phyloP scores from a whole-genome alignment of 305 asterid genomes.

The Solanum hybrid region DNA sequence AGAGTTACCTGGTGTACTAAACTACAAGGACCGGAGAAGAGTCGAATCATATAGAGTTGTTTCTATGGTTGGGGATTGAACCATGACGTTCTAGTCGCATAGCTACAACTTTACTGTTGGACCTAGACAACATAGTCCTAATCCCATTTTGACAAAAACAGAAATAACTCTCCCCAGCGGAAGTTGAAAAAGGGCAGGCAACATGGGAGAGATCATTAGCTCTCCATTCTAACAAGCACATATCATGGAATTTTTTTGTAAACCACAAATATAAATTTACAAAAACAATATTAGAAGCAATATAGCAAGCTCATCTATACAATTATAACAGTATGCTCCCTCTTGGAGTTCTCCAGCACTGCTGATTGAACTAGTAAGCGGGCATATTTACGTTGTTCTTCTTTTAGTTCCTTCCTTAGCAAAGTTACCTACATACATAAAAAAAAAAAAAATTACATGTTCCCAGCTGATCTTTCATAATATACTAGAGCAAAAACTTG shows the following conservation, averaged over 20 bases:
- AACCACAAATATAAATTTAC: background rate
- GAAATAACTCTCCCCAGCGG: background rate
- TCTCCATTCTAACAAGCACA: background rate
- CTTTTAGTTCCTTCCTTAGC: constrained; percentile 33
- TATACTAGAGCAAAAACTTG: background rate
- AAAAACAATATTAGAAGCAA: background rate
- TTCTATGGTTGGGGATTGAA: background rate
- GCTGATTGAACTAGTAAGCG: constrained; percentile 45
- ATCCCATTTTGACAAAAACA: background rate
- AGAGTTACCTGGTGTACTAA: background rate
- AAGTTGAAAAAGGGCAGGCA: background rate
- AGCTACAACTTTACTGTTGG: background rate
- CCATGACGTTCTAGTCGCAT: background rate
- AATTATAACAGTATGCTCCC: constrained; percentile 7
- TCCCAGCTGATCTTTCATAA: background rate
- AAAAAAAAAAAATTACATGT: background rate
- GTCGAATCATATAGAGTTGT: background rate
- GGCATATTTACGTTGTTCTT: constrained; percentile 36
- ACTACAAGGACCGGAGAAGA: background rate
- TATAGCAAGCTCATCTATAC: background rate
- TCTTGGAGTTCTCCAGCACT: constrained; percentile 35
- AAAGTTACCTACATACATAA: constrained; percentile 26
- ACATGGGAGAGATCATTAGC: background rate
- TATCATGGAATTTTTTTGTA: background rate
- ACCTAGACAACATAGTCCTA: background rate